Percentiles rank a stretch among this genome's conserved stretches.
Evolutionary conservation across 106 monocot genomes (phyloP).

Genomic region (Dendrobium chrysotoxum): DNA sequence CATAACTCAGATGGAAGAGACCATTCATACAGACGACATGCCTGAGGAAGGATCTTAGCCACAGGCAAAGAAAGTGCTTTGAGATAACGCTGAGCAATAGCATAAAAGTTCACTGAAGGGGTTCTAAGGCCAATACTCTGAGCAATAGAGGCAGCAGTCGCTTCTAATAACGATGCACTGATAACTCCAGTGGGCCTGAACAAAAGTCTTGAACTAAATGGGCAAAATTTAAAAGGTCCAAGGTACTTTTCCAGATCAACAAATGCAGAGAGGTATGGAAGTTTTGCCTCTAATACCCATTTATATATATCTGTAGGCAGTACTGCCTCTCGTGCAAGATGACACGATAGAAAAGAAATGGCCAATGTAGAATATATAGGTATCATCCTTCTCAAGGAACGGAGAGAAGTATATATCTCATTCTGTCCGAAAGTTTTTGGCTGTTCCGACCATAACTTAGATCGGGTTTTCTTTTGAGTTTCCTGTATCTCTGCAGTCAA

Average conservation of each 20-base stretch:
- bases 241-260: conserved; percentile 48
- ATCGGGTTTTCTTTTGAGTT: neutral
- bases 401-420: conserved; percentile 26
- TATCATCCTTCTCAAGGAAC: conserved; percentile 44
- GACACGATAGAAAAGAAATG: conserved; percentile 64
- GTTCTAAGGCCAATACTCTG: conserved; percentile 46
- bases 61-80: conserved; percentile 51
- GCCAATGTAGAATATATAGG: conserved; percentile 74
- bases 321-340: conserved; percentile 62
- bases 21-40: conserved; percentile 77
- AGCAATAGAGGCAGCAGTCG: conserved; percentile 60
- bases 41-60: conserved; percentile 62
- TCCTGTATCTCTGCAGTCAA: conserved; percentile 23
- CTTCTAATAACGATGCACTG: conserved; percentile 65
- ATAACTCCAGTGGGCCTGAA: conserved; percentile 60
- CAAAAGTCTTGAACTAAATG: conserved; percentile 38
- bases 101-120: conserved; percentile 82
- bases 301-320: conserved; percentile 73
- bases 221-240: conserved; percentile 27
- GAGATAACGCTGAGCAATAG: conserved; percentile 53
- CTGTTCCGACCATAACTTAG: conserved; percentile 16
- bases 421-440: conserved; percentile 19
- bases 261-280: conserved; percentile 75
- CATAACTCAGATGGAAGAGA: conserved; percentile 72
- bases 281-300: conserved; percentile 66